Conservation (phyloP, 2,329 filamentous ascomycete species). For the Paraphoma sp. region DNA sequence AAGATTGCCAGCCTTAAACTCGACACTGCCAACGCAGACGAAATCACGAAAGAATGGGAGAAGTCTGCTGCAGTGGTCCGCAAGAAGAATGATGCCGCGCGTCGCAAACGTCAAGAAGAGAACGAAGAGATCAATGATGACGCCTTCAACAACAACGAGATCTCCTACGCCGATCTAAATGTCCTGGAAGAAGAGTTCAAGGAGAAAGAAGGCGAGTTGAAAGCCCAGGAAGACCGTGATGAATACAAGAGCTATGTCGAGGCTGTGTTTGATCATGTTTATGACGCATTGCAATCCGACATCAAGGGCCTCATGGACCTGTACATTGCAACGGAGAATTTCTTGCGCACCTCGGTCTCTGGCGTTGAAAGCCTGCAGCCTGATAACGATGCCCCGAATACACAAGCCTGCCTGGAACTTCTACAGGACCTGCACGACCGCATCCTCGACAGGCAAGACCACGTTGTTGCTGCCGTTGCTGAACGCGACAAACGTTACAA, state of each 20-base stretch:
- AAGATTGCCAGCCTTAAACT: slow-evolving; percentile 20
- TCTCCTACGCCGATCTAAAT: slow-evolving; percentile 64
- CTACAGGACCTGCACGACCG: slow-evolving; percentile 52
- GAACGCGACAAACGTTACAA: slow-evolving; percentile 63
- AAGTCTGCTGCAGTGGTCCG: slow-evolving; percentile 51
- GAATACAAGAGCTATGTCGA: slow-evolving; percentile 60
- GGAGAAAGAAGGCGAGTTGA: slow-evolving; percentile 57
- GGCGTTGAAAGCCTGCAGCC: slow-evolving; percentile 28
- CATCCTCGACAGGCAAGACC: slow-evolving; percentile 58
- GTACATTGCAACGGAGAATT: slow-evolving; percentile 47
- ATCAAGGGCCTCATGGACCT: slow-evolving; percentile 56
- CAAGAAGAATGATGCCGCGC: slow-evolving; percentile 55
- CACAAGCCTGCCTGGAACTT: slow-evolving; percentile 41
- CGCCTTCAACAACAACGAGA: slow-evolving; percentile 63
- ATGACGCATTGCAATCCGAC: slow-evolving; percentile 56
- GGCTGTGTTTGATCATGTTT: slow-evolving; percentile 59
- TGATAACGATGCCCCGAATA: slow-evolving; percentile 21
- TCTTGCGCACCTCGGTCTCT: slow-evolving; percentile 31
- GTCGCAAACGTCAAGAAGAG: slow-evolving; percentile 58
- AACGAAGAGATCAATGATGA: slow-evolving; percentile 60
- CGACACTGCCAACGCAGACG: slow-evolving; percentile 25
- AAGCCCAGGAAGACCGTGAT: slow-evolving; percentile 60
- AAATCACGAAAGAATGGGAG: slow-evolving; percentile 53
- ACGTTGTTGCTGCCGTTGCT: slow-evolving; percentile 57
- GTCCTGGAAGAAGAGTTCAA: slow-evolving; percentile 63